A percentile compares a stretch with the other conserved stretches of the same genome.
phyloP scores from a whole-genome alignment of 2,329 filamentous ascomycete genomes.

The Trichoderma harzianum region DNA sequence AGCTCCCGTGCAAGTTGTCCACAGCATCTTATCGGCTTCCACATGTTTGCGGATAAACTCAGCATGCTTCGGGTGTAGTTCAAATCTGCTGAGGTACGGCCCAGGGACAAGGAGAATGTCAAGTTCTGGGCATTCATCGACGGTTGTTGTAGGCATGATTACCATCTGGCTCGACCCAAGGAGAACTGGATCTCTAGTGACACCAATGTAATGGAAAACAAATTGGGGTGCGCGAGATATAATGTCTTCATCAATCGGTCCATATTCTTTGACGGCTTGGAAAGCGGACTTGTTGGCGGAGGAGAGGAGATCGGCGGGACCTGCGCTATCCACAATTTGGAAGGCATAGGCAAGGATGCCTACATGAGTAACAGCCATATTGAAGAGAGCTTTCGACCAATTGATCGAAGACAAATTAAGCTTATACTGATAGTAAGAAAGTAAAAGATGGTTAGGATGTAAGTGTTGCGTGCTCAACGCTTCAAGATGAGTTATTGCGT shows the following conservation, averaged over 20 bases:
- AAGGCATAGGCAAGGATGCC: slow-evolving; percentile 31
- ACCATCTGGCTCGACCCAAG: slow-evolving; percentile 17
- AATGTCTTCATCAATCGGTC: background rate
- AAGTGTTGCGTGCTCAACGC: background rate
- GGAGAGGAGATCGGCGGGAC: slow-evolving; percentile 31
- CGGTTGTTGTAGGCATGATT: slow-evolving; percentile 30
- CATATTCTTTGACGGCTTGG: slow-evolving; percentile 1
- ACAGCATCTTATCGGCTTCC: slow-evolving; percentile 33
- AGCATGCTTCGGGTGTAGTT: slow-evolving; percentile 29
- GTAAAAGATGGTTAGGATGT: background rate
- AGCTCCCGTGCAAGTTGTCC: slow-evolving; percentile 38
- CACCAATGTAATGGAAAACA: slow-evolving; percentile 34
- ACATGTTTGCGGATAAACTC: slow-evolving; percentile 35
- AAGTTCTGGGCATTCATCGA: slow-evolving; percentile 36
- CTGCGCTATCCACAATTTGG: slow-evolving; percentile 33
- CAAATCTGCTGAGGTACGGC: slow-evolving; percentile 26
- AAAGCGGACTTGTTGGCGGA: slow-evolving; percentile 26
- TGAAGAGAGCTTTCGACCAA: background rate
- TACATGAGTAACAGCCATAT: slow-evolving; percentile 26
- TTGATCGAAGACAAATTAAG: background rate
- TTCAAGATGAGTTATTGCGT: background rate
- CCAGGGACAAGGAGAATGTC: slow-evolving; percentile 38
- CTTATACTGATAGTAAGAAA: background rate
- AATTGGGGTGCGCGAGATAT: background rate
- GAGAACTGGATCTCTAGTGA: slow-evolving; percentile 28